These are phyloP conservation scores for Russula griseocarnosa DNA, from an alignment of 768 basidiomycete genomes.

Conservation along the genomic window DNA sequence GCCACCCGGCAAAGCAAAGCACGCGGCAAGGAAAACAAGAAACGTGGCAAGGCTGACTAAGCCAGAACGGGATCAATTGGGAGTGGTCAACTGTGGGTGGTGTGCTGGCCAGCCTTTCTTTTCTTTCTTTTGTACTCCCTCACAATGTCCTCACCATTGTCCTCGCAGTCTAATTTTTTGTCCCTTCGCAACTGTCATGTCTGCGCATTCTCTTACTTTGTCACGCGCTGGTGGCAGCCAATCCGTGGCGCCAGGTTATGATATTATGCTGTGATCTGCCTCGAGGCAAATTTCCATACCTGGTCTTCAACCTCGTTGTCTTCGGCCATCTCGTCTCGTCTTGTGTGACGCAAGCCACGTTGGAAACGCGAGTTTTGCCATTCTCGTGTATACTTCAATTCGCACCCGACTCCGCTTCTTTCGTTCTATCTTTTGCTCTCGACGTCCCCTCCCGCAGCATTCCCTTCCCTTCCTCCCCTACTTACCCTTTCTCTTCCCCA, in stretches of 20 bases:
- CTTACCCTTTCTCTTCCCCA: constrained; percentile 14
- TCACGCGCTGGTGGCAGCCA: constrained; percentile 6
- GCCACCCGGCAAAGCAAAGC: neutral
- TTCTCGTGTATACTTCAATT: constrained; percentile 28
- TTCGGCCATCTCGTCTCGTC: constrained; percentile 25
- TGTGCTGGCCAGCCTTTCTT: neutral
- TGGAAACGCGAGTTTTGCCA: constrained; percentile 30
- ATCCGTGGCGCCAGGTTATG: constrained; percentile 23
- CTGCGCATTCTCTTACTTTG: neutral
- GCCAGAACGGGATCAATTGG: neutral
- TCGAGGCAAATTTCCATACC: constrained; percentile 30
- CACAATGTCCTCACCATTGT: constrained; percentile 1
- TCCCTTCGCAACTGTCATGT: constrained; percentile 9
- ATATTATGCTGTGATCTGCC: constrained; percentile 29
- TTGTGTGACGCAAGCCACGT: constrained; percentile 29
- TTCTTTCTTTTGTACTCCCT: neutral
- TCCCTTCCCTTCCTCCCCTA: constrained; percentile 4
- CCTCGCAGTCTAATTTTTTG: neutral
- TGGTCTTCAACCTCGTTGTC: constrained; percentile 28
- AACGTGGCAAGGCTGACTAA: constrained; percentile 12
- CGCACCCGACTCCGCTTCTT: constrained; percentile 24
- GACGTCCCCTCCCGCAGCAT: constrained; percentile 9
- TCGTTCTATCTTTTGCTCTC: constrained; percentile 24
- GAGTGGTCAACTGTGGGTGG: neutral
- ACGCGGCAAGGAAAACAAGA: neutral